Evolutionary conservation across 2,329 filamentous ascomycete species (phyloP), one percentile per base, ranked within the genome.

Genomic region (Fusarium sp.): DNA sequence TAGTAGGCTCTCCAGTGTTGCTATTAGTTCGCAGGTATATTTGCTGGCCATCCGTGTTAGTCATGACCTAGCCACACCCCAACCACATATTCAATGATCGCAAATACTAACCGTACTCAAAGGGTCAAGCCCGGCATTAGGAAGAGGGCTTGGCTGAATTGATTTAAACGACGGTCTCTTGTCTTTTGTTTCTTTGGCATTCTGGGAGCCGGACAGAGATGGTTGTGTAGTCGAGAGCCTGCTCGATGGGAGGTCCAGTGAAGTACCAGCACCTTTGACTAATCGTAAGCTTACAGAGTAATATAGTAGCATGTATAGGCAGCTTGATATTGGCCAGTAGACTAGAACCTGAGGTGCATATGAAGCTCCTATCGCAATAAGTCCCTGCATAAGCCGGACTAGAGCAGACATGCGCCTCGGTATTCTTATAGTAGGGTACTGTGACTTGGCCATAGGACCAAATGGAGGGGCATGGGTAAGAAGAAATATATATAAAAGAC

Each of bases 181-280:
- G 22, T 80, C 80, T 58, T 77, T 81, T 61, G 61, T 60, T 29
- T 80, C 80, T 64, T 77, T 81, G 64, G 69, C 74, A 74, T 74
- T 76, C 66, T 79, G 79, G 74, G 90, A 91, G 74, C 89, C 91
- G 57, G 90, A 92, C 72, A 91, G 87, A 75, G 78, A 73, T 25
- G 76, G 53, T 57, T 76, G 75, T 57, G 74, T 57, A 56, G 69
- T 74, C 67, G 74, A 76, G 64, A 74, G 56, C 72, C 73, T 72
- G 69, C 69, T 76, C 57, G 74, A 67, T 49, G 60, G 68, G 49
- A 65, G 65, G 41, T 73, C 74, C 41, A 74, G 71, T 18, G 72
- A 70, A 46, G 71, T 65, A 67, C 69, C 61, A 37, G 57, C 67
- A 73, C 70, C 74, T 76, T 55, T 65, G 32, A 30, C 27, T 45